Evolutionary conservation across 805 yeast species (phyloP).

Genomic region (Grigorovia humatica): DNA sequence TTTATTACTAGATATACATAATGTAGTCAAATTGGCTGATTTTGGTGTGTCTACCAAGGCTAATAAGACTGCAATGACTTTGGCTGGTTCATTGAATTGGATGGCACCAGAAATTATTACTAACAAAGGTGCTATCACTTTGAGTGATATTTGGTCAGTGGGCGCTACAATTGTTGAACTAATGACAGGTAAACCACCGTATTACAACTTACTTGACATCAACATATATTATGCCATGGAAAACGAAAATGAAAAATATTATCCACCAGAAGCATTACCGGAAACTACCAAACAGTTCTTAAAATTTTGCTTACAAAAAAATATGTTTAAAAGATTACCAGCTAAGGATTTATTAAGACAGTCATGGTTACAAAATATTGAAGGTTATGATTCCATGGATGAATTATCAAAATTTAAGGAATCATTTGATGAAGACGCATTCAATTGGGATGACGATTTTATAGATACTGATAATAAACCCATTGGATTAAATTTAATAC

Average conservation of each 20-base stretch:
- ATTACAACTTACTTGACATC: conserved; percentile 41
- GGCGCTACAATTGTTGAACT: conserved; percentile 93
- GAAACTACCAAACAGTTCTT: conserved; percentile 61
- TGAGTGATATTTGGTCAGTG: conserved; percentile 87
- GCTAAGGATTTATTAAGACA: conserved; percentile 56
- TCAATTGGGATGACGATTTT: conserved; percentile 24
- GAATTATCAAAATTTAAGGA: conserved; percentile 21
- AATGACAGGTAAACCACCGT: conserved; percentile 80
- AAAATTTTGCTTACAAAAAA: conserved; percentile 55
- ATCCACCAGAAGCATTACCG: conserved; percentile 28
- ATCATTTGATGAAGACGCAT: conserved; percentile 12
- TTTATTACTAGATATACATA: conserved; percentile 55
- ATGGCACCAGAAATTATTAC: conserved; percentile 95
- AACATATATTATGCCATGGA: conserved; percentile 31
- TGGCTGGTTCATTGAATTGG: conserved; percentile 92
- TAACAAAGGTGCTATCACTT: conserved; percentile 74
- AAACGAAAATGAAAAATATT: conserved; percentile 28
- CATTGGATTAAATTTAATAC: neutral
- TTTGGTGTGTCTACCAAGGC: conserved; percentile 90
- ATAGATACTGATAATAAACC: conserved; percentile 9
- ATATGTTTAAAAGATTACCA: conserved; percentile 55
- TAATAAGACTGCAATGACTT: conserved; percentile 49
- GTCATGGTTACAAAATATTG: conserved; percentile 30
- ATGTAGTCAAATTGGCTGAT: conserved; percentile 83
- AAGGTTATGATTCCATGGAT: conserved; percentile 3